Evolutionary conservation across 2,329 filamentous ascomycete genomes (phyloP).

Genomic region (Penicillium capsulatum): DNA sequence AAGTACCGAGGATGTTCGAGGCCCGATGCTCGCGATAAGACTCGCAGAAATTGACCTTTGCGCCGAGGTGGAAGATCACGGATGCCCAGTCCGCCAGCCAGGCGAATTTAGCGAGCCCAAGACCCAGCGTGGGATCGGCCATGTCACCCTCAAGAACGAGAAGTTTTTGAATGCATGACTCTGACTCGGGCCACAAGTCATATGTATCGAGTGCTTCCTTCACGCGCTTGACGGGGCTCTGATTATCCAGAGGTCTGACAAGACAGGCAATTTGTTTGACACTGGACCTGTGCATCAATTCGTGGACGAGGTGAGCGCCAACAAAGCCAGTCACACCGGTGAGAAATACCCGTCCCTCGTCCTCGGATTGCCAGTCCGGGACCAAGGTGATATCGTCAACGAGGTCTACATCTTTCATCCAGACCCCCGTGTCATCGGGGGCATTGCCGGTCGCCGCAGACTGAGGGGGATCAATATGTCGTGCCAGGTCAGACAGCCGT

Average conservation of each 20-base stretch:
- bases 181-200: slow-evolving; percentile 1
- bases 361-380: slow-evolving; percentile 14
- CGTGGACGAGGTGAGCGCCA: slow-evolving; percentile 59
- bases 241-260: slow-evolving; percentile 41
- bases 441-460: no score
- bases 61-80: slow-evolving; percentile 70
- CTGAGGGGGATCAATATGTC: no score
- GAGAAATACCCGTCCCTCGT: slow-evolving; percentile 55
- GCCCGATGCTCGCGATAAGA: slow-evolving; percentile 63
- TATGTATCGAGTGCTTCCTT: slow-evolving; percentile 7
- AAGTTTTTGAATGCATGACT: not conserved
- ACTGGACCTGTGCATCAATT: slow-evolving; percentile 56
- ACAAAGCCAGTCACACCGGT: slow-evolving; percentile 79
- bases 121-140: not conserved
- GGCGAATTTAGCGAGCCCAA: slow-evolving; percentile 61
- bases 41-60: slow-evolving; percentile 67
- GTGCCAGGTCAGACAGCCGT: no score
- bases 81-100: slow-evolving; percentile 60
- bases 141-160: slow-evolving; percentile 1
- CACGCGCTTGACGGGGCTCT: not conserved
- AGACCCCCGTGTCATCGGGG: slow-evolving; percentile 13
- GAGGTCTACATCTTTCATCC: slow-evolving; percentile 17
- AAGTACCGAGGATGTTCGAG: slow-evolving; percentile 68
- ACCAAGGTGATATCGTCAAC: slow-evolving; percentile 8
- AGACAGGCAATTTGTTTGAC: slow-evolving; percentile 61